phyloP scores from a whole-genome alignment of 257 asterid species.

The Solanum sejunctum region DNA sequence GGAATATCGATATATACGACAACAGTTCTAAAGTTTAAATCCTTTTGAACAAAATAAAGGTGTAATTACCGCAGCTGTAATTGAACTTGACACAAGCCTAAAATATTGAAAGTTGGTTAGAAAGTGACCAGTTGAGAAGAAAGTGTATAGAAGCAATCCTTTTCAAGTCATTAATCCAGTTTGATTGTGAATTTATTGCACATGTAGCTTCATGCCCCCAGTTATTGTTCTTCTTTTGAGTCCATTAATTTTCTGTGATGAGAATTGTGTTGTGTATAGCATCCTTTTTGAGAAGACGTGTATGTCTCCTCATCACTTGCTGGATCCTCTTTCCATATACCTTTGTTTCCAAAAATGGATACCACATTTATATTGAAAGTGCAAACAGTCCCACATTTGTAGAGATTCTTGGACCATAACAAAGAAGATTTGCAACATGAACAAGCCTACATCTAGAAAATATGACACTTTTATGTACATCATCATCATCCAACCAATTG shows the following conservation, averaged over 20 bases:
- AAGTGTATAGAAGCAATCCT: neutral
- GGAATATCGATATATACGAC: neutral
- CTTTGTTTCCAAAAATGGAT: neutral
- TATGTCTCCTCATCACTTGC: neutral
- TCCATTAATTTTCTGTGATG: neutral
- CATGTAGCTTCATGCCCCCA: slow-evolving; percentile 8
- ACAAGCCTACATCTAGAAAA: neutral
- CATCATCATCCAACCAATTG: slow-evolving; percentile 29
- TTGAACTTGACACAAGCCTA: neutral
- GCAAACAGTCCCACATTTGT: neutral
- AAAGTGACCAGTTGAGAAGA: neutral
- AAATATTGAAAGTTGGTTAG: neutral
- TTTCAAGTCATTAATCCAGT: neutral
- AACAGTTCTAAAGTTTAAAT: neutral
- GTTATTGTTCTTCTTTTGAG: neutral
- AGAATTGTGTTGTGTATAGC: neutral
- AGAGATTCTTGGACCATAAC: neutral
- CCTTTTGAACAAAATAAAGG: neutral
- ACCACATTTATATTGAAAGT: neutral
- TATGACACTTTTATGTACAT: slow-evolving; percentile 21
- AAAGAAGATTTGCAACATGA: neutral
- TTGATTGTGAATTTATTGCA: slow-evolving; percentile 13
- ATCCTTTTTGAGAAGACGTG: neutral
- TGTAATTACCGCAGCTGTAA: neutral
- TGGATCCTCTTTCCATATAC: neutral